Base-by-base conservation (phyloP, 768 basidiomycete genomes). In the Rhodotorula diobovata region DNA sequence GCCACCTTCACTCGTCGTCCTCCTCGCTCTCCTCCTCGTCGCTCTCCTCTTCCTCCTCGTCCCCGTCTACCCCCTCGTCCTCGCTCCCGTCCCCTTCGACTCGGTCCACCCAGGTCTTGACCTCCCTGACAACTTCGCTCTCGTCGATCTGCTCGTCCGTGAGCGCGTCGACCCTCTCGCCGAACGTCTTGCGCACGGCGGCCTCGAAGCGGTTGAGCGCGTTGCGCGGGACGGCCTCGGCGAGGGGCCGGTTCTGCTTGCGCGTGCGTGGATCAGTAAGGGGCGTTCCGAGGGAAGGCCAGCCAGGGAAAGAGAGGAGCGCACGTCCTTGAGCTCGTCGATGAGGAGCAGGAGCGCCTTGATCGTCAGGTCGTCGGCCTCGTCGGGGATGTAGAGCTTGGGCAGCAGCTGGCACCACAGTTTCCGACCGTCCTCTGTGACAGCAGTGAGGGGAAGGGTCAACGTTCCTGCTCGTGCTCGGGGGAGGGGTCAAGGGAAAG, bases 201-300 rank as follows among this genome's bases (percentile, higher is more conserved):
- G 83, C 79, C 43, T 90, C 87, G 77, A 95, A 93, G 71, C 87
- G 87, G 34, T 80, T 81, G 61, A 95, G 83, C 0, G 91, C 87
- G 70, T 88, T 93, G 54, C 85, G 86, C 23, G 88, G 80, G 68
- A 84, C 76, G 58, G 83, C 81, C 82, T 94, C 83, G 66, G 84
- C 79, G 78, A 85, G 70, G 0, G 87, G 87, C 46, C 84, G 84
- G 82, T 86, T 86, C 87, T 88, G 76, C 35, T 35, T 34, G 25
- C 34, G 2, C 35, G 37, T 34, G 25, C 34, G 2, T 8, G 34
- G 28, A 18, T 11, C 4, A 7, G 7, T 5, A 11, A 32, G 43
- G 5, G 39, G 20, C 0, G 21, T 10, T 9, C 32, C 82, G 2
- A 82, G 82, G 58, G 80, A 23, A 37, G 8, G 8, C 28, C 80